phyloP scores from a whole-genome alignment of 352 stramenopile species.

The Globisporangium nodosum region DNA sequence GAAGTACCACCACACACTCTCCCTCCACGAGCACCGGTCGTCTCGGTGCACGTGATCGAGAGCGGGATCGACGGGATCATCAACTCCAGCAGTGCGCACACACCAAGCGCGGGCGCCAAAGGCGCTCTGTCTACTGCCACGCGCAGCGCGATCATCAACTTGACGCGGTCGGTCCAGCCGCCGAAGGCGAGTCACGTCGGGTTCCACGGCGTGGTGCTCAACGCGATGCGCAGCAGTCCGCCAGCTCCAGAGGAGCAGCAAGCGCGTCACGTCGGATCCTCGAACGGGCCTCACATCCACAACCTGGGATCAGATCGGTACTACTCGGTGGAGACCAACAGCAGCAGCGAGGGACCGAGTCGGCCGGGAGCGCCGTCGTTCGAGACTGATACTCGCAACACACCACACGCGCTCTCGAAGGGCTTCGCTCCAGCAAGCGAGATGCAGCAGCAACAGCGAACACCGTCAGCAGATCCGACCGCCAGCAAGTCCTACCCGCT shows the following conservation, averaged over 20 bases:
- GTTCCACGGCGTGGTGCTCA: slow-evolving; percentile 12
- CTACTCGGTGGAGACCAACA: background rate
- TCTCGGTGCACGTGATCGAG: slow-evolving; percentile 11
- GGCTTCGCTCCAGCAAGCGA: background rate
- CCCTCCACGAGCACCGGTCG: background rate
- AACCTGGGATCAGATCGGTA: background rate
- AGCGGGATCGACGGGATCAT: slow-evolving; percentile 12
- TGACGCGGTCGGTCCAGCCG: background rate
- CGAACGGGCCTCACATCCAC: background rate
- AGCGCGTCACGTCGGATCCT: background rate
- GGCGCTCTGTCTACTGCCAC: background rate
- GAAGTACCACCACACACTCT: background rate
- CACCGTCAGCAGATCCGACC: background rate
- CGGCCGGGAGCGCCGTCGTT: background rate
- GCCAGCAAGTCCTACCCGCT: background rate
- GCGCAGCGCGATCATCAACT: slow-evolving; percentile 10
- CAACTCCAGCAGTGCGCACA: slow-evolving; percentile 2
- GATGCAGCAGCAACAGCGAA: slow-evolving; percentile 7
- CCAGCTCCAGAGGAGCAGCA: background rate
- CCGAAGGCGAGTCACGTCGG: background rate
- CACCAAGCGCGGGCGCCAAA: background rate
- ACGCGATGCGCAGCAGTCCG: slow-evolving; percentile 6
- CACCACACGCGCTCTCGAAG: background rate
- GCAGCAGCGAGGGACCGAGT: background rate
- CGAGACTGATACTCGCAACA: background rate